Percentiles rank a stretch among this genome's conserved stretches.
Conservation (phyloP, 129 eudicot genomes). For the Cynara cardunculus region DNA sequence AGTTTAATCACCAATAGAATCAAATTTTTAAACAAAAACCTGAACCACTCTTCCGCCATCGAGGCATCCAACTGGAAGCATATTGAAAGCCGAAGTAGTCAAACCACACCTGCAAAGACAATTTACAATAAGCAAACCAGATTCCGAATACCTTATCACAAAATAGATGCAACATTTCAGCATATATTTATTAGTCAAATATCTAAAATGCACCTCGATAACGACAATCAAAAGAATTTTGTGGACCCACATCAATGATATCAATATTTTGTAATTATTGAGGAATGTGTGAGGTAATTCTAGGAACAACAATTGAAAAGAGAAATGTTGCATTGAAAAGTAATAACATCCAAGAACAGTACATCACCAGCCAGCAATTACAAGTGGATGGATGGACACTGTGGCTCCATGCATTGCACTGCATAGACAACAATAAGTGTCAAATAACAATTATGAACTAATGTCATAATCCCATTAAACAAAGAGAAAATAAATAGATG, state of each 20-base stretch:
- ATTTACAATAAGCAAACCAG: neutral
- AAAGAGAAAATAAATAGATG: neutral
- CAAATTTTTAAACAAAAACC: slow-evolving; percentile 36
- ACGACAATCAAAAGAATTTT: slow-evolving; percentile 2
- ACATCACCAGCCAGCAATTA: slow-evolving; percentile 96
- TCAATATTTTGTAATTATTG: neutral
- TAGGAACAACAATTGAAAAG: slow-evolving; percentile 6
- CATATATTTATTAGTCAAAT: neutral
- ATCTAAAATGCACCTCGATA: slow-evolving; percentile 12
- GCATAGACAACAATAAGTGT: slow-evolving; percentile 21
- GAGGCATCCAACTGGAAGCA: slow-evolving; percentile 99
- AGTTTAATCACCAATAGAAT: neutral
- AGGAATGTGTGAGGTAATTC: slow-evolving; percentile 9
- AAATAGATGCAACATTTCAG: neutral
- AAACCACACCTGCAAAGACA: slow-evolving; percentile 79
- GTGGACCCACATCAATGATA: neutral
- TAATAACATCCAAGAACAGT: slow-evolving; percentile 27
- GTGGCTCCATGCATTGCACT: slow-evolving; percentile 94
- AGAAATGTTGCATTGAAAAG: slow-evolving; percentile 7
- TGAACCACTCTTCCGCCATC: slow-evolving; percentile 98
- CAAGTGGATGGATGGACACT: slow-evolving; percentile 92
- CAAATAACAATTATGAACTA: slow-evolving; percentile 2
- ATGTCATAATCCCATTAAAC: neutral
- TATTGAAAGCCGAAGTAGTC: slow-evolving; percentile 90
- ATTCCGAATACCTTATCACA: neutral